Evolutionary conservation across 2,329 filamentous ascomycete species (phyloP).

Genomic region (Fusarium lateritium): DNA sequence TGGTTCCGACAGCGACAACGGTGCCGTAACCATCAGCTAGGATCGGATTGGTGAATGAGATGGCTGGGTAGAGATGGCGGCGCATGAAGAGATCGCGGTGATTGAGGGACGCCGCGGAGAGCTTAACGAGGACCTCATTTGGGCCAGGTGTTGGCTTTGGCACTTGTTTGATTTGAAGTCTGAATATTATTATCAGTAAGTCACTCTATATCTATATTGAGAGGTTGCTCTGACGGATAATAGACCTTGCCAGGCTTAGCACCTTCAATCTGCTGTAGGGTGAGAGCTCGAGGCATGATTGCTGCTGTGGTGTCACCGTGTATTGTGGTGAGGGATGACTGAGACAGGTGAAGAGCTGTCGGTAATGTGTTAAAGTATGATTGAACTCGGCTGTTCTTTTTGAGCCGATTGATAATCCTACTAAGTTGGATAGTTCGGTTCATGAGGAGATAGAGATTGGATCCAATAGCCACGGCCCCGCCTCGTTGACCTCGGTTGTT

Average conservation of each 20-base stretch:
- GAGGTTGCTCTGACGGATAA: slow-evolving; percentile 72
- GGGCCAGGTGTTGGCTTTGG: slow-evolving; percentile 74
- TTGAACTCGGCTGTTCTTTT: slow-evolving; percentile 1
- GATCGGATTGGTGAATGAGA: slow-evolving; percentile 83
- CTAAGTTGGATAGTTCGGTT: background rate
- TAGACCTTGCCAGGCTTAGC: slow-evolving; percentile 90
- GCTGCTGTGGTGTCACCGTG: background rate
- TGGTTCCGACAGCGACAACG: slow-evolving; percentile 75
- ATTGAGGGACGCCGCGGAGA: slow-evolving; percentile 88
- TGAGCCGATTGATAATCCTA: background rate
- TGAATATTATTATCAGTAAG: slow-evolving; percentile 48
- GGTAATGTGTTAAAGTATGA: background rate
- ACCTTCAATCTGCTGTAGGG: slow-evolving; percentile 77
- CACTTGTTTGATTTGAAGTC: slow-evolving; percentile 72
- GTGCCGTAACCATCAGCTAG: slow-evolving; percentile 86
- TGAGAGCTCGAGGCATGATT: slow-evolving; percentile 69
- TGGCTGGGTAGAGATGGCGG: slow-evolving; percentile 89
- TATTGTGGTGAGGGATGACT: background rate
- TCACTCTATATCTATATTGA: background rate
- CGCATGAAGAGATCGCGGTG: slow-evolving; percentile 96
- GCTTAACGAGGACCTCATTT: slow-evolving; percentile 79
- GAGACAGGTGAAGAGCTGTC: background rate
- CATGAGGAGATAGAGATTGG: slow-evolving; percentile 3
- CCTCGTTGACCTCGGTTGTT: slow-evolving; percentile 28
- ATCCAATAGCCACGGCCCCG: slow-evolving; percentile 14